These are phyloP conservation scores for Cordyceps tenuipes DNA, from an alignment of 2,329 filamentous ascomycete genomes.

Conservation along the genomic window DNA sequence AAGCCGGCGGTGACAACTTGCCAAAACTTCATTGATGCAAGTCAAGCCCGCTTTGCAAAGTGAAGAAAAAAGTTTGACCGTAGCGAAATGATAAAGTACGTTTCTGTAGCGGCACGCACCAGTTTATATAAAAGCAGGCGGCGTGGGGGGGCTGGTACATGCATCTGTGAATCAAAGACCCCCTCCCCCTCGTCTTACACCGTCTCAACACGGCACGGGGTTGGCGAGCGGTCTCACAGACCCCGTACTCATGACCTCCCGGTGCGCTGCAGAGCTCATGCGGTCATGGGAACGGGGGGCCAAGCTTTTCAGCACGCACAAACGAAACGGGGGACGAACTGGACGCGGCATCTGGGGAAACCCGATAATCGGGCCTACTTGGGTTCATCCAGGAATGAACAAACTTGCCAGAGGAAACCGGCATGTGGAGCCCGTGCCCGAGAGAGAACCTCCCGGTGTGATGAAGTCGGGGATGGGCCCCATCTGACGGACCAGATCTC, in stretches of 20 bases:
- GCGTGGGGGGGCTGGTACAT: neutral
- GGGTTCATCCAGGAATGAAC: neutral
- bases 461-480: no score
- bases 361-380: constrained; percentile 2
- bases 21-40: constrained; percentile 11
- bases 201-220: neutral
- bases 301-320: neutral
- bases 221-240: neutral
- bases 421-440: neutral
- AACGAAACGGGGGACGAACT: neutral
- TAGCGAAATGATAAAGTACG: neutral
- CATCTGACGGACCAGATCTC: no score
- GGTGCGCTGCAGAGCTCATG: neutral
- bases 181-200: constrained; percentile 2
- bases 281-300: neutral
- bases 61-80: no score
- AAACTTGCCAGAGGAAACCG: neutral
- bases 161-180: neutral
- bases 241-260: neutral
- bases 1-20: constrained; percentile 19
- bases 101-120: neutral
- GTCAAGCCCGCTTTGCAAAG: neutral
- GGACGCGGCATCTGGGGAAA: neutral
- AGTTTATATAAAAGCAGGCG: neutral
- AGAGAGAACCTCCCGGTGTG: no score